Conservation (phyloP, 805 yeast genomes). For the Sungouiella blattae region DNA sequence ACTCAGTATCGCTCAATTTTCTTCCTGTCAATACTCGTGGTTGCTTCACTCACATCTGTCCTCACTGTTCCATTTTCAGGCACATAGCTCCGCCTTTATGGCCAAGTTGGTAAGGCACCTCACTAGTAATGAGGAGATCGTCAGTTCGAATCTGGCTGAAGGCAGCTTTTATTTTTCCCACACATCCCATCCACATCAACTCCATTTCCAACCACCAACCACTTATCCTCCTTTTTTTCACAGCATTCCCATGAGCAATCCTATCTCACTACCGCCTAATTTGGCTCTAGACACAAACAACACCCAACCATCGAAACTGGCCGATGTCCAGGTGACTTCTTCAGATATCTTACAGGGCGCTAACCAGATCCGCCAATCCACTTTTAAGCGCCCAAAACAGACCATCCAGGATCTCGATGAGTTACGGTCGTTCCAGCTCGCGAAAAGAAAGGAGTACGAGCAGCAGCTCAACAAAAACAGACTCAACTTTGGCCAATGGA, state of each 20-base stretch:
- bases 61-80: too few species aligned
- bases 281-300: conserved; percentile 4
- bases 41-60: too few species aligned
- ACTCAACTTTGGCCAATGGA: conserved; percentile 82
- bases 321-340: conserved; percentile 58
- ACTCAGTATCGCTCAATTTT: too few species aligned
- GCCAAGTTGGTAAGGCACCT: conserved; percentile 16
- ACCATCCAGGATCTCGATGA: conserved; percentile 75
- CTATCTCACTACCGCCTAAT: conserved; percentile 12
- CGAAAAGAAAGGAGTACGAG: conserved; percentile 80
- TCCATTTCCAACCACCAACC: too few species aligned
- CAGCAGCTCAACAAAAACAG: conserved; percentile 83
- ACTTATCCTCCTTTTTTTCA: too few species aligned
- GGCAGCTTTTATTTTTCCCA: too few species aligned
- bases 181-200: too few species aligned
- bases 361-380: conserved; percentile 43
- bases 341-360: conserved; percentile 64
- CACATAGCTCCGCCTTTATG: too few species aligned
- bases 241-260: conserved; percentile 2
- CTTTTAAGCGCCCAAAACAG: conserved; percentile 38
- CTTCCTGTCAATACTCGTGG: too few species aligned
- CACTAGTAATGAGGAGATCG: conserved; percentile 18
- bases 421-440: conserved; percentile 65
- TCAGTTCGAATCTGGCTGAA: conserved; percentile 19
- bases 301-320: conserved; percentile 14